Evolutionary conservation across 257 asterid genomes (phyloP), one percentile per base, ranked within the genome.

Genomic region (Lantana camara): DNA sequence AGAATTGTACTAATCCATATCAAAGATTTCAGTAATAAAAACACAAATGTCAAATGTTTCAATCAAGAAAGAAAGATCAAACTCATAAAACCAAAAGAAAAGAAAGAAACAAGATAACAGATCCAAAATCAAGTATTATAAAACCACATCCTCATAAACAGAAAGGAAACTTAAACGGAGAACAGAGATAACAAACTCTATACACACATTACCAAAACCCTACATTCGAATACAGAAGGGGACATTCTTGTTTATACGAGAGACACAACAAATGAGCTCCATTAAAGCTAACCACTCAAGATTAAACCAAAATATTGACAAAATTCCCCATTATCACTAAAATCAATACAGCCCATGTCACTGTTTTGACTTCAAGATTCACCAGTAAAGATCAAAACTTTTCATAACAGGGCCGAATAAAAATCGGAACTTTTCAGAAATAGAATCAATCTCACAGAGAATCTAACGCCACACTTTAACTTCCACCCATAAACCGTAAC

Each of bases 341-440:
- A 69, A 67, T 29, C 37, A 75, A 12, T n/a, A 69, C 21, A 79
- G 58, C 78, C 76, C 75, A 67, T 24, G 52, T 60, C 23, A 66
- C 44, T 54, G 27, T 16, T 21, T 64, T 41, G 52, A 67, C 58
- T 47, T 41, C 63, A 49, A 62, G 73, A 57, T 48, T 72, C 75
- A 64, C 29, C 8, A 38, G 64, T 37, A 73, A 73, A 71, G 57
- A 55, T 63, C 49, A 50, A 66, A 57, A 44, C 51, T 76, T 76
- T 59, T 16, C 49, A 63, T 64, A 64, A 62, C 22, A 56, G 10
- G 21, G 12, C 45, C 49, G 60, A 22, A 52, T 22, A 66, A 75
- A 68, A 57, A 55, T 48, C 2, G 53, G 58, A 60, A 13, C 72
- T 73, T 71, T 69, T 19, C 4, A n/a, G n/a, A n/a, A n/a, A n/a